These are phyloP conservation scores for Rhodomyrtus tomentosa DNA, from an alignment of 345 rosid species.

Conservation along the genomic window DNA sequence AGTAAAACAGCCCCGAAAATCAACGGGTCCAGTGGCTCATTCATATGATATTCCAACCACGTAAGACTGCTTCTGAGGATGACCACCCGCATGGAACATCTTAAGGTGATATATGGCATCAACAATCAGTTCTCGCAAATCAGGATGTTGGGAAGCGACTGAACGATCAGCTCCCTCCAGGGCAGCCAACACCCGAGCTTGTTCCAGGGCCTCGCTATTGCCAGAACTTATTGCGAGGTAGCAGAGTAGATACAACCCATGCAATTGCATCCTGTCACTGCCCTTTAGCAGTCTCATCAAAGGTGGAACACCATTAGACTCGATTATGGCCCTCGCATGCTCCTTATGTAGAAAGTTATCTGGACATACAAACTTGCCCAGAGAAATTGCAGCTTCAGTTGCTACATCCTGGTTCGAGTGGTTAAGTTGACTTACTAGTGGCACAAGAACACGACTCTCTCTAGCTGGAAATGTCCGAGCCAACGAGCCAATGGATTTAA, in stretches of 20 bases:
- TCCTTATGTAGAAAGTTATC: slow-evolving; percentile 2
- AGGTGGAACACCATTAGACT: slow-evolving; percentile 1
- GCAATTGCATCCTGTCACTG: slow-evolving; percentile 1
- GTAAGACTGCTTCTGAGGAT: background rate
- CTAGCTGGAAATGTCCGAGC: slow-evolving; percentile 13
- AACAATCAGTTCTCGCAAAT: background rate
- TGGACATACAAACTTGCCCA: slow-evolving; percentile 6
- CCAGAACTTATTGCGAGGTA: slow-evolving; percentile 3
- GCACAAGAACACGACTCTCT: slow-evolving; percentile 5
- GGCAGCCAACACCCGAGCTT: slow-evolving; percentile 5
- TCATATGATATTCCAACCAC: background rate
- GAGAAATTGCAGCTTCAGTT: slow-evolving; percentile 5
- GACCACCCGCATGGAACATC: background rate
- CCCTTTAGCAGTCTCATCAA: slow-evolving; percentile 2
- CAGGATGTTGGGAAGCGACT: background rate
- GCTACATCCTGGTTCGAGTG: background rate
- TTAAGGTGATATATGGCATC: background rate
- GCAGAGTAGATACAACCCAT: slow-evolving; percentile 2
- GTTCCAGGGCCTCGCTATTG: slow-evolving; percentile 4
- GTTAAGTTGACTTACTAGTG: slow-evolving; percentile 5
- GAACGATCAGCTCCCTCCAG: slow-evolving; percentile 6
- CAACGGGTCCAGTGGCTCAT: background rate
- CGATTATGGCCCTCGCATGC: slow-evolving; percentile 3
- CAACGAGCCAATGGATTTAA: slow-evolving; percentile 6
- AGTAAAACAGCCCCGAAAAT: background rate